Conservation (phyloP, 2,329 filamentous ascomycete species). For the Gaeumannomyces sp. region DNA sequence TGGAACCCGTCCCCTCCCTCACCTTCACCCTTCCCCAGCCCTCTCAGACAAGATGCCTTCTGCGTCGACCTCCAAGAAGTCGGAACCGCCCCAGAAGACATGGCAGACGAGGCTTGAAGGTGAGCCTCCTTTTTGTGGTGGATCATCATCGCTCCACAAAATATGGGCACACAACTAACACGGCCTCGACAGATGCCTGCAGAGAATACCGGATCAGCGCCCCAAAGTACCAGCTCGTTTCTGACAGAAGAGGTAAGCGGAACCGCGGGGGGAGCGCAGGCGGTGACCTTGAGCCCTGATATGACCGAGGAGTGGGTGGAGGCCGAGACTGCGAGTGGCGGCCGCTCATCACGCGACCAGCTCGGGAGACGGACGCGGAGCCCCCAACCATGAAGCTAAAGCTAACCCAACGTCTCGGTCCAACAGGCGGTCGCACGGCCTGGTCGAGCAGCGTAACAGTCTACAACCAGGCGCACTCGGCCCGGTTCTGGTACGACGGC, state of each 20-base stretch:
- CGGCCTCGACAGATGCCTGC: conserved; percentile 24
- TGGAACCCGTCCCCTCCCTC: background rate
- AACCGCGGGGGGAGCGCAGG: background rate
- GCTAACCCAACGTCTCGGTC: background rate
- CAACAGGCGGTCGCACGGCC: conserved; percentile 74
- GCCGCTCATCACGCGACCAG: background rate
- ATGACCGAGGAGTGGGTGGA: no score
- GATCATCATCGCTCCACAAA: background rate
- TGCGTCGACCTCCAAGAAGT: conserved; percentile 11
- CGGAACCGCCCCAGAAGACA: conserved; percentile 14
- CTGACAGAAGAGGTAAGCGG: conserved; percentile 27
- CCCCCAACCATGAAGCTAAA: background rate
- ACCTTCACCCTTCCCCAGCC: background rate
- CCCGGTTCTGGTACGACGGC: conserved; percentile 88
- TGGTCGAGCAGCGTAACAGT: conserved; percentile 82
- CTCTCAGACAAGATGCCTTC: conserved; percentile 12
- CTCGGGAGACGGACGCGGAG: no score
- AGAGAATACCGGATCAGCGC: conserved; percentile 22
- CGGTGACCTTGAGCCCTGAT: no score
- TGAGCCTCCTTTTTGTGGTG: conserved; percentile 13
- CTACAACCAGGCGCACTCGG: conserved; percentile 56
- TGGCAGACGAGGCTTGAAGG: conserved; percentile 29
- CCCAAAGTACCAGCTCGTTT: conserved; percentile 27
- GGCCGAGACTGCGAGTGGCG: no score
- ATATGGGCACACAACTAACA: background rate